Percentiles rank a stretch among this genome's conserved stretches.
These are phyloP conservation scores for Exophiala dermatitidis DNA, from an alignment of 2,329 filamentous ascomycete species.

Conservation along the genomic window DNA sequence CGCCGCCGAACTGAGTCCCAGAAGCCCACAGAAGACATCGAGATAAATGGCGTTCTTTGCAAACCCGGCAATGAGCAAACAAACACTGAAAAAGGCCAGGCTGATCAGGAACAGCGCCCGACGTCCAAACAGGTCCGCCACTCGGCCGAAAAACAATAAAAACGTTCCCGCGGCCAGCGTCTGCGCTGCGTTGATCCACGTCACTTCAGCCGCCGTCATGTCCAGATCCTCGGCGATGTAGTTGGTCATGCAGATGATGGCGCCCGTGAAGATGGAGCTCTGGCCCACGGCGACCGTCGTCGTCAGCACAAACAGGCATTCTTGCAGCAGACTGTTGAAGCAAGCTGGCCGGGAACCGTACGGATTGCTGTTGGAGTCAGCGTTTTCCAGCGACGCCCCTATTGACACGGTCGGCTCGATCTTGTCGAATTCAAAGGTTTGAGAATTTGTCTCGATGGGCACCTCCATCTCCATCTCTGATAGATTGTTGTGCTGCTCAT, in stretches of 20 bases:
- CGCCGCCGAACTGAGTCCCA: conserved; percentile 59
- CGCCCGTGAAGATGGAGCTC: conserved; percentile 52
- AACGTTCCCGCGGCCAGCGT: conserved; percentile 58
- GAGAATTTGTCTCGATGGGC: conserved; percentile 5
- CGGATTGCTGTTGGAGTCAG: conserved; percentile 5
- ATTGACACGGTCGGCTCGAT: conserved; percentile 12
- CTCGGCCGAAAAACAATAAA: conserved; percentile 58
- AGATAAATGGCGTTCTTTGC: conserved; percentile 52
- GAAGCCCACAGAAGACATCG: conserved; percentile 56
- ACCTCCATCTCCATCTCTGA: background rate
- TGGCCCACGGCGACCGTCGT: conserved; percentile 62
- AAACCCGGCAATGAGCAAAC: conserved; percentile 54
- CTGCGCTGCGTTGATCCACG: conserved; percentile 59
- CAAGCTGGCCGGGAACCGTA: conserved; percentile 44
- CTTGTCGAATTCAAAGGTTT: conserved; percentile 7
- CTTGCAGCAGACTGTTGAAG: conserved; percentile 56
- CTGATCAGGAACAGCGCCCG: conserved; percentile 54
- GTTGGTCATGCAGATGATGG: conserved; percentile 55
- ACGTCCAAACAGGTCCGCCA: conserved; percentile 61
- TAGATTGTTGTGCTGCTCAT: background rate
- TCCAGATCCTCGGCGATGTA: conserved; percentile 52
- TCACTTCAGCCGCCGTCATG: conserved; percentile 60
- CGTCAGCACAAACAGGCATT: conserved; percentile 58
- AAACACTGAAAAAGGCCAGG: conserved; percentile 52
- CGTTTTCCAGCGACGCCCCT: conserved; percentile 10